Evolutionary conservation across 2,329 filamentous ascomycete species (phyloP).

Genomic region (Dryadomyces quercivorus): DNA sequence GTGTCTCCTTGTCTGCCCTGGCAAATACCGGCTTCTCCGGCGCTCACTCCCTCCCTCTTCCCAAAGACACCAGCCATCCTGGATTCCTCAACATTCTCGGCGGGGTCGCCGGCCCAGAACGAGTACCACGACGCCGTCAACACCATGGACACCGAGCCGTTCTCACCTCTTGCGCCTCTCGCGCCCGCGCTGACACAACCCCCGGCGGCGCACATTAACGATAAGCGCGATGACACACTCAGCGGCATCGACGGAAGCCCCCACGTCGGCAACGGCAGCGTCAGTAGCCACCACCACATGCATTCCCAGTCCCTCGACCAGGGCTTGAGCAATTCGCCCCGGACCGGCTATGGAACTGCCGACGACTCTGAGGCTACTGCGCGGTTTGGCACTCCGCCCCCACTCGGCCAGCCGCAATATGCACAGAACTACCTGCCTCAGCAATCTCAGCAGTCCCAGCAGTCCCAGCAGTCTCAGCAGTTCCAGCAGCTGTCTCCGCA

Average conservation of each 20-base stretch:
- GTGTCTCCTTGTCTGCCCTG: neutral
- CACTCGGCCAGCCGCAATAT: neutral
- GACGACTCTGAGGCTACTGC: constrained; percentile 19
- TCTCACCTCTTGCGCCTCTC: constrained; percentile 12
- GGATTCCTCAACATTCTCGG: constrained; percentile 38
- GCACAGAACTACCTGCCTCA: constrained; percentile 1
- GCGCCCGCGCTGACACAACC: constrained; percentile 3
- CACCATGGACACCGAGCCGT: constrained; percentile 33
- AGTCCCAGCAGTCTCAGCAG: constrained; percentile 1
- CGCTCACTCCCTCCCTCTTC: neutral
- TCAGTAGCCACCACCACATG: constrained; percentile 22
- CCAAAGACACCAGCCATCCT: constrained; percentile 17
- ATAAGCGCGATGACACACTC: constrained; percentile 35
- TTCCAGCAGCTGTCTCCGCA: constrained; percentile 4
- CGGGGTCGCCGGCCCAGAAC: constrained; percentile 35
- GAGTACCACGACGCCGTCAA: constrained; percentile 35
- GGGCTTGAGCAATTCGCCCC: constrained; percentile 26
- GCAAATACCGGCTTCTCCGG: neutral
- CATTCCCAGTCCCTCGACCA: constrained; percentile 40
- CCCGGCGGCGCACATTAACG: constrained; percentile 16
- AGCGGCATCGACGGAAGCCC: constrained; percentile 36
- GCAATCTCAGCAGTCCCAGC: constrained; percentile 8
- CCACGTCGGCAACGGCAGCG: constrained; percentile 22
- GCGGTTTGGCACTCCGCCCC: constrained; percentile 9
- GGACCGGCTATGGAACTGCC: constrained; percentile 13